Base-by-base conservation (phyloP, 371 early-diverging fungal species). In the Syncephalastrum contaminatum region DNA sequence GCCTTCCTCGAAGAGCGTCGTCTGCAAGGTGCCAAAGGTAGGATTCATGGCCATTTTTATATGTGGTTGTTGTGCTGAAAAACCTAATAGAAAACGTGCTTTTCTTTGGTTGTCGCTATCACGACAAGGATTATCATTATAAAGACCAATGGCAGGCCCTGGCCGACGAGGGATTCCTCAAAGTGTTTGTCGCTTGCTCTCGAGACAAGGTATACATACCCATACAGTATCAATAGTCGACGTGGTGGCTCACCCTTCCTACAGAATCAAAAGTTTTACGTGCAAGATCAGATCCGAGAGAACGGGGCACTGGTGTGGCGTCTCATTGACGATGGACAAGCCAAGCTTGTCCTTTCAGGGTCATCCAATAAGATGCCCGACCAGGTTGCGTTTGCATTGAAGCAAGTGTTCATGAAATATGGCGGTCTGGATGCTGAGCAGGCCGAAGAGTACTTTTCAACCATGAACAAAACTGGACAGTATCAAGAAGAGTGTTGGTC, bases 401-500 rank as follows among this genome's bases (percentile, higher is more conserved):
- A 79, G 39, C 68, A 79, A 10, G 72, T 90, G 4, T 81, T 90
- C 48, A 70, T 74, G 45, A 58, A 64, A 22, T 67, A 85, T 24
- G 90, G 88, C 0, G 61, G 63, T 1, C 56, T 89, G 67, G 51
- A 72, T 47, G 72, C 73, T 1, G 82, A 77, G 18, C 81, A 86
- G 40, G 92, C 94, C 4, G 69, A 72, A 13, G 64, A 40, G 8
- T 89, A 86, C 51, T 67, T 93, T 48, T 67, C 40, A 13, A 46
- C 51, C 5, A 76, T 94, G 81, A 83, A 77, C 56, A 87, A 83
- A 56, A 66, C 75, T 4, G 77, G 88, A 12, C 73, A 91, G 57
- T 93, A 87, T 63, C 93, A 93, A 72, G 88, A 92, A 58, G 96
- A 96, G 55, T 91, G 92, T 56, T 96, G 94, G 94, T 67, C 77